Evolutionary conservation across 371 early-diverging fungal genomes (phyloP).

Genomic region (Apophysomyces ossiformis): DNA sequence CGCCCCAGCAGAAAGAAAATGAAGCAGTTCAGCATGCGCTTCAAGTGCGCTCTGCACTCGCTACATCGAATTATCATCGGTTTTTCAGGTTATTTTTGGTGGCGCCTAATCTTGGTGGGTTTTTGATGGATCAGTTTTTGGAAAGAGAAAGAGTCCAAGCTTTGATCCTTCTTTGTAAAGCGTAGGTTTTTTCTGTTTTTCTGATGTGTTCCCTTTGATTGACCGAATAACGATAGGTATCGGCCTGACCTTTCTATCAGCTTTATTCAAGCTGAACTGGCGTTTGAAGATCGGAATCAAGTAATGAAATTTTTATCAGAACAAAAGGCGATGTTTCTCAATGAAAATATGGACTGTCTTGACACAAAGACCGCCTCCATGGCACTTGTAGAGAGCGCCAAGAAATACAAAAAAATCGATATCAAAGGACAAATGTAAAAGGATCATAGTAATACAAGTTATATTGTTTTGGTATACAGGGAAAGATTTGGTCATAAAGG

Average conservation of each 20-base stretch:
- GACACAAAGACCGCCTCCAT: constrained; percentile 63
- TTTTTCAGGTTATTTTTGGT: constrained; percentile 78
- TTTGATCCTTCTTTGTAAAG: constrained; percentile 68
- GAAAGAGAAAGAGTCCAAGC: constrained; percentile 85
- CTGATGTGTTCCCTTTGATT: background rate
- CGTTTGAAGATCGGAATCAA: constrained; percentile 47
- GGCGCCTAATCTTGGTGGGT: constrained; percentile 87
- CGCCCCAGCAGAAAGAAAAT: constrained; percentile 58
- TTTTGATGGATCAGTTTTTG: constrained; percentile 90
- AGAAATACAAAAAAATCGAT: constrained; percentile 74
- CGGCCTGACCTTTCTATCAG: constrained; percentile 40
- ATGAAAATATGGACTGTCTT: constrained; percentile 27
- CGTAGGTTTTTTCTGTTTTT: constrained; percentile 57
- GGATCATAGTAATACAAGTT: constrained; percentile 2
- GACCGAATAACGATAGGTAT: constrained; percentile 22
- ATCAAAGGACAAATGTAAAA: constrained; percentile 64
- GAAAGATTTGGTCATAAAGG: constrained; percentile 2
- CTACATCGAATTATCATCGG: constrained; percentile 79
- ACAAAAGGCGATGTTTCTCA: constrained; percentile 31
- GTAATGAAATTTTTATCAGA: constrained; percentile 52
- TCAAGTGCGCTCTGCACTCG: constrained; percentile 76
- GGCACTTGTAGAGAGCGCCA: constrained; percentile 51
- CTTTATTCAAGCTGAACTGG: constrained; percentile 56
- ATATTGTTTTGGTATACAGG: constrained; percentile 6
- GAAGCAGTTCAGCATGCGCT: constrained; percentile 85